Evolutionary conservation across 164 flowering plant species (phyloP).

Genomic region (Vitis vinifera): ASM3070453v1 NC_081812.1:17058001-17058500

Average conservation of each 20-base stretch:
- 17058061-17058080: slow-evolving; percentile 93
- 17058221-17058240: slow-evolving; percentile 80
- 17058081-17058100: slow-evolving; percentile 95
- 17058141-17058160: slow-evolving; percentile 92
- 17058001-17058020: background rate
- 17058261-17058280: slow-evolving; percentile 81
- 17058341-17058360: no score
- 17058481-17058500: no score
- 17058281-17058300: background rate
- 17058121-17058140: slow-evolving; percentile 70
- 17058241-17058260: slow-evolving; percentile 94
- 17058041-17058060: slow-evolving; percentile 74
- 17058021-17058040: background rate
- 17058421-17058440: no score
- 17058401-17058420: no score
- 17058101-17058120: slow-evolving; percentile 77
- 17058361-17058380: no score
- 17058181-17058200: slow-evolving; percentile 84
- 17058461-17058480: no score
- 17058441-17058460: no score
- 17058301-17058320: background rate
- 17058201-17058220: slow-evolving; percentile 92
- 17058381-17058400: no score
- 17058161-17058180: slow-evolving; percentile 86
- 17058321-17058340: no score